Percentiles rank a stretch among this genome's conserved stretches.
phyloP scores from a whole-genome alignment of 352 stramenopile species.

The Globisporangium echinulatum region DNA sequence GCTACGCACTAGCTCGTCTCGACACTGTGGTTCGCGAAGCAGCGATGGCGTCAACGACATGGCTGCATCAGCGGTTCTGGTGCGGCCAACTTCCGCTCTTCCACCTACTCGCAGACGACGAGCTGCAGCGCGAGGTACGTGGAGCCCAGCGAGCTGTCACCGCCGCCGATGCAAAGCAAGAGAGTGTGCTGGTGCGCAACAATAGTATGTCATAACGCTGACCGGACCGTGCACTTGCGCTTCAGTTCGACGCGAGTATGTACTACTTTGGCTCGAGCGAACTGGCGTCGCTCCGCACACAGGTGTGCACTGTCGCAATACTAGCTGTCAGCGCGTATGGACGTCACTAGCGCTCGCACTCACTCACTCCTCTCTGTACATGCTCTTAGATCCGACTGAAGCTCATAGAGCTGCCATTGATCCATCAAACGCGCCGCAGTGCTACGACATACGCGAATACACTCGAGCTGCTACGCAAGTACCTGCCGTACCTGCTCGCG shows the following conservation, averaged over 20 bases:
- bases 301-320: slow-evolving; percentile 14
- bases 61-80: slow-evolving; percentile 36
- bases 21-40: too few relatives aligned
- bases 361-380: background rate
- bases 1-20: too few relatives aligned
- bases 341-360: background rate
- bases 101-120: slow-evolving; percentile 22
- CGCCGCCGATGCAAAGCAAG: background rate
- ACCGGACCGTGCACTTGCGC: background rate
- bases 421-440: slow-evolving; percentile 18
- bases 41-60: slow-evolving; percentile 22
- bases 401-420: slow-evolving; percentile 34
- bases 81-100: slow-evolving; percentile 40
- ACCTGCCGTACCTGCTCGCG: slow-evolving; percentile 32
- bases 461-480: slow-evolving; percentile 33
- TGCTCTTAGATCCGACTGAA: slow-evolving; percentile 34
- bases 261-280: slow-evolving; percentile 28
- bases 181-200: background rate
- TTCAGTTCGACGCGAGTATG: slow-evolving; percentile 25
- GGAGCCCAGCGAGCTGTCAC: too few relatives aligned
- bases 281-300: slow-evolving; percentile 31
- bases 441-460: slow-evolving; percentile 17
- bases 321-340: background rate
- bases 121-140: slow-evolving; percentile 23
- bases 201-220: background rate